phyloP scores from a whole-genome alignment of 129 eudicot species.

The Erigeron canadensis region DNA sequence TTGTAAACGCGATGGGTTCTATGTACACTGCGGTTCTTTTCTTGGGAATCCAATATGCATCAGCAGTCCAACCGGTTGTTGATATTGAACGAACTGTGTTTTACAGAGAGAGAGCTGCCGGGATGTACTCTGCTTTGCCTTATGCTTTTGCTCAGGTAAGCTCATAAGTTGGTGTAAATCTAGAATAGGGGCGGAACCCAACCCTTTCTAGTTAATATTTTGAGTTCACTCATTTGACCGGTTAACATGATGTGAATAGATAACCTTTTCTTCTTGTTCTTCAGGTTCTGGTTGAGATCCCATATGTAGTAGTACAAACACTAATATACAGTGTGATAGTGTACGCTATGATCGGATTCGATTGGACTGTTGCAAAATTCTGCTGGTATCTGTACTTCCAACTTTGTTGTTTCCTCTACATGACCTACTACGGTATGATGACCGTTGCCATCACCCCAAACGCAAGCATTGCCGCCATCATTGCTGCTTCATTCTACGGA shows the following conservation, averaged over 20 bases:
- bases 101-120: background rate
- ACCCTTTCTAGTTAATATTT: too few relatives aligned
- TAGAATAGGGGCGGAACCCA: too few relatives aligned
- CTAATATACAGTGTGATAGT: conserved; percentile 26
- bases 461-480: conserved; percentile 45
- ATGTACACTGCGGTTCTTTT: background rate
- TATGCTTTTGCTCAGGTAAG: background rate
- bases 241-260: too few relatives aligned
- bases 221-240: too few relatives aligned
- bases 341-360: conserved; percentile 23
- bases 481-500: conserved; percentile 42
- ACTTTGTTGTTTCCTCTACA: conserved; percentile 20
- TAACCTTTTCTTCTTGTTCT: too few relatives aligned
- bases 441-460: conserved; percentile 47
- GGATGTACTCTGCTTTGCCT: background rate
- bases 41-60: background rate
- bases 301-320: background rate
- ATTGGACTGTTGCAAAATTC: background rate
- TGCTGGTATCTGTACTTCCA: background rate
- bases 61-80: background rate
- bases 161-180: too few relatives aligned
- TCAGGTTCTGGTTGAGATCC: background rate
- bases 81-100: background rate
- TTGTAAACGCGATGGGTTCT: background rate
- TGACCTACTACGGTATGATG: conserved; percentile 56